Evolutionary conservation across 306 rosid genomes (phyloP), one percentile per base, ranked within the genome.

Genomic region (Sicyos baderoa): DNA sequence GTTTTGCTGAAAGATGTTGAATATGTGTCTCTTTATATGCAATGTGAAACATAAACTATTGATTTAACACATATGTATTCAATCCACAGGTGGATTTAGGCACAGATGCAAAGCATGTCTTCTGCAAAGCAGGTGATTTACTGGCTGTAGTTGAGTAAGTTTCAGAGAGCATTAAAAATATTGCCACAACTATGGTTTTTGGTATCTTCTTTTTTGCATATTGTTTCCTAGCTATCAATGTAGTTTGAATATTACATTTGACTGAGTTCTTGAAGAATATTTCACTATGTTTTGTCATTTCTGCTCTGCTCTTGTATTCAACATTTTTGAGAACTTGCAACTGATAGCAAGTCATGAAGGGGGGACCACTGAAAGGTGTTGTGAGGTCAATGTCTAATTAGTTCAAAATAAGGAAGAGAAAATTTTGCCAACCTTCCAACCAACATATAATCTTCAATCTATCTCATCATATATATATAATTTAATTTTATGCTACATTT

Each of bases 81-180:
- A 6, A 13, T 18, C 62, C 32, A 78, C 91, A 93, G 99, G 99
- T 93, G 84, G 97, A 93, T 81, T 79, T 93, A 85, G 99, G 99
- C 53, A 74, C 82, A 22, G 89, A 85, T 65, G 82, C 76, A 27
- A 88, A 82, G 77, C 97, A 88, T 69, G 87, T 93, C 82, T 93
- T 93, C 86, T 85, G 91, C 73, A 93, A 84, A 79, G 85, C 86
- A 60, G 82, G 91, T 60, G 99, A 93, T 53, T 79, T 93, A 25
- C 71, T 90, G 79, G 97, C 99, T 2, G 84, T 84, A 63, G 96
- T 93, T 37, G 97, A 93, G 79, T 93, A 83, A 54, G 65, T 4
- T 17, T 62, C 9, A 62, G 68, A 0, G 32, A 16, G 3, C 1
- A 56, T 7, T 7, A 14, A 13, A 19, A 22, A 37, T 37, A 6